Base-by-base conservation (phyloP, 768 basidiomycete species). In the Rhizopogon roseolus region DNA sequence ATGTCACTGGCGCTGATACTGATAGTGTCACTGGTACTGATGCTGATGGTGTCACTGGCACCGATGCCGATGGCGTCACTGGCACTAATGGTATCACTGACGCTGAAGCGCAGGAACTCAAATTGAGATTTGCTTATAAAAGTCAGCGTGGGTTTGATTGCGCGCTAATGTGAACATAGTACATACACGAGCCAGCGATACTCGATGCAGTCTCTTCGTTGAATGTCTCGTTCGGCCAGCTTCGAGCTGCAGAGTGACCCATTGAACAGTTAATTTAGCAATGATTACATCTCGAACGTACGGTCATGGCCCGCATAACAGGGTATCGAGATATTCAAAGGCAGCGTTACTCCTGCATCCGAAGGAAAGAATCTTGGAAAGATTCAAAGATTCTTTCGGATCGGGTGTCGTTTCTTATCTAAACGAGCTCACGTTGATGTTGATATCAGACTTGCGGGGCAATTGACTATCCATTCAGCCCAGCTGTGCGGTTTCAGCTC, bases 261-360 rank as follows among this genome's bases (percentile, higher is more conserved):
- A 8, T 10, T 29, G 13, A 61, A 46, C 39, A 60, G 48, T 34
- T 17, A 27, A 16, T 11, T 25, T 27, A 38, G 4, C 7, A 39
- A 43, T n/a, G 8, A 41, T 3, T 17, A 4, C 9, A 38, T 25
- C 41, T 29, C 3, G 48, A 32, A 40, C 60, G 19, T 39, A 67
- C 66, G 65, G 17, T 69, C 60, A 38, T 48, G 59, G 11, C 56
- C 28, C 6, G 66, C 60, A 53, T 62, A 67, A 48, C 36, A 69
- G 2, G 66, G 66, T 43, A 67, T 60, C 9, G 58, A 53, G 41
- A 55, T 51, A 36, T 45, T 40, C 3, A 14, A 37, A 4, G 66
- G 49, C 13, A 59, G 6, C 0, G 9, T 48, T 22, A 50, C 39
- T 5, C 55, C 57, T 16, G 55, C 38, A 36, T 28, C 10, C 16